A percentile compares a stretch with the other conserved stretches of the same genome.
Conservation (phyloP, 78 protist species). For the Dictyostelium brefeldianum region DNA sequence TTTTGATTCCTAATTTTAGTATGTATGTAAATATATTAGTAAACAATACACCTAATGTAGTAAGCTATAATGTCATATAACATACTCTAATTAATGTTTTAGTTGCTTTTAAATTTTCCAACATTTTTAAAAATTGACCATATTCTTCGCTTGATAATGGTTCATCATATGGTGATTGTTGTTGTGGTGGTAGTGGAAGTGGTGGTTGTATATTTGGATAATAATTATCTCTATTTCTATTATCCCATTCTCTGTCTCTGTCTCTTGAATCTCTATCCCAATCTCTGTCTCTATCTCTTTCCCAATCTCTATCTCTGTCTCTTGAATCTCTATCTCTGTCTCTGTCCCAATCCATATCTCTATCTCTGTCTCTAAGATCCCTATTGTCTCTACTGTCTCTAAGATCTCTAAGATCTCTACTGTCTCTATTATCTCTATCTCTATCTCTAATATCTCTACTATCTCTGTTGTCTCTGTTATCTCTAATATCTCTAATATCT, state of each 20-base stretch:
- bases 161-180: background rate
- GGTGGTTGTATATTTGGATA: background rate
- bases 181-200: background rate
- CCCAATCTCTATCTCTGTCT: background rate
- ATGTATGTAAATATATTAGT: no score
- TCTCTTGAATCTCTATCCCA: no score
- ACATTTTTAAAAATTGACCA: background rate
- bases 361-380: background rate
- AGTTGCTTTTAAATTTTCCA: slow-evolving; percentile 18
- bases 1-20: slow-evolving; percentile 31
- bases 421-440: no score
- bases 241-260: background rate
- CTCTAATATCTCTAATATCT: no score
- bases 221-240: background rate
- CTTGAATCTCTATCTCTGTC: no score
- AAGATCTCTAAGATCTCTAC: background rate
- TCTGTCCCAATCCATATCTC: background rate
- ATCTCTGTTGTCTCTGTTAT: no score
- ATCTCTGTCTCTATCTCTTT: no score
- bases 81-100: slow-evolving; percentile 13
- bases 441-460: no score
- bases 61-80: no score
- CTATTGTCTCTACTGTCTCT: no score
- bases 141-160: slow-evolving; percentile 14
- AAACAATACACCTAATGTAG: no score